A percentile compares a stretch with the other conserved stretches of the same genome.
phyloP scores from a whole-genome alignment of 2,329 filamentous ascomycete genomes.

The Fusarium mexicanum region DNA sequence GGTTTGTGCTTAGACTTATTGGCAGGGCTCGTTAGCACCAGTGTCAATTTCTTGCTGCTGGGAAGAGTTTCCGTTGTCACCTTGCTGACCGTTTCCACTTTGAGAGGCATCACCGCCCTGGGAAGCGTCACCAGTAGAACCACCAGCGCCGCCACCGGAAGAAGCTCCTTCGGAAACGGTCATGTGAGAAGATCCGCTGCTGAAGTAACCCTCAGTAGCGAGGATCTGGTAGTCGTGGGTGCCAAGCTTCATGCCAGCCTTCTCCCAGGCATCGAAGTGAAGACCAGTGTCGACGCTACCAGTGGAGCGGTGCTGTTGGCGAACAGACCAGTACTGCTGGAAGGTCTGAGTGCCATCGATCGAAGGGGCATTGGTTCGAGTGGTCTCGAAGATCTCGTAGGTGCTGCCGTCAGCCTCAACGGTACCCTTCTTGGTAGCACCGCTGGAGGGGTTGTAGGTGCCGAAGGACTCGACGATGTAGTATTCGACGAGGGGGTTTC shows the following conservation, averaged over 20 bases:
- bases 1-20: conserved; percentile 6
- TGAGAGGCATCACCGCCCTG: background rate
- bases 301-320: conserved; percentile 57
- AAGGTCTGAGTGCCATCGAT: conserved; percentile 61
- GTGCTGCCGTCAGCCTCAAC: conserved; percentile 48
- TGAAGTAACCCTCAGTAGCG: conserved; percentile 63
- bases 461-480: conserved; percentile 52
- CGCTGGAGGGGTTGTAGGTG: conserved; percentile 45
- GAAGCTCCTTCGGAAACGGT: conserved; percentile 48
- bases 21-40: conserved; percentile 9
- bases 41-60: conserved; percentile 4
- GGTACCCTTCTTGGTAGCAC: conserved; percentile 46
- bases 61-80: conserved; percentile 5
- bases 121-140: background rate
- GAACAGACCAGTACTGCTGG: conserved; percentile 64
- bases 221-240: conserved; percentile 64
- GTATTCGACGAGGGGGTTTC: conserved; percentile 51
- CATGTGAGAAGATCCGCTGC: conserved; percentile 58
- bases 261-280: conserved; percentile 64
- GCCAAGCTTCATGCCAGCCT: conserved; percentile 59
- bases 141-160: background rate
- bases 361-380: conserved; percentile 55
- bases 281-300: conserved; percentile 60
- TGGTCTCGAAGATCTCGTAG: conserved; percentile 52
- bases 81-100: background rate